Base-by-base conservation (phyloP, 2,329 filamentous ascomycete species). In the Talaromyces sp. region DNA sequence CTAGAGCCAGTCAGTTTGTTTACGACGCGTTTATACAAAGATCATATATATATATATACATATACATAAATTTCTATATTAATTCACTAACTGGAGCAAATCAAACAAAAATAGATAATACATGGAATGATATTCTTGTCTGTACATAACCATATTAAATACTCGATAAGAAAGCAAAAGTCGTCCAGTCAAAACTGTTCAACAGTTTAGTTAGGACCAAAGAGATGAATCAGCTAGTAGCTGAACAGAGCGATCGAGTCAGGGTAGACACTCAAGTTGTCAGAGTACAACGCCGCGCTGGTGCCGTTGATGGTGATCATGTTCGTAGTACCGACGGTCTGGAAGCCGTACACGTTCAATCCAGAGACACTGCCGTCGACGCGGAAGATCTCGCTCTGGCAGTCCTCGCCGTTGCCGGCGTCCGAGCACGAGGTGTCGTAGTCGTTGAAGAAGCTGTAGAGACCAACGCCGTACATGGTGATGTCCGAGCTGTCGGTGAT, bases 391-490 rank as follows among this genome's bases (percentile, higher is more conserved):
- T 76, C 68, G 35, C 71, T 76, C 72, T 84, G 83, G 63, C 83
- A 85, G 2, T 73, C 64, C 7, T 76, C 75, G 1, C 74, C 71
- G 11, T 71, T 70, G 6, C 74, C 75, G 58, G 73, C 71, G 40
- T 75, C 69, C 5, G 76, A 77, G 70, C 79, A 81, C 1, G 68
- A 66, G 0, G 77, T 80, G 64, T 70, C 79, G 71, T 84, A 83
- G 67, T 83, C 77, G 68, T 82, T 76, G 71, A 84, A 85, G 73
- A 85, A 84, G 23, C 76, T 79, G 73, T 84, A 84, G 5, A 83
- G 67, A 1, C 83, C 83, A 0, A 79, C 81, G 9, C 83, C 83
- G 65, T 84, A 84, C 28, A 81, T 72, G 54, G 75, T 66, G n/a
- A 84, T 75, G 60, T 77, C 73, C 21, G 46, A 44, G 46, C 74